Base-by-base conservation (phyloP, 345 rosid species). In the Erodium maritimum region DNA sequence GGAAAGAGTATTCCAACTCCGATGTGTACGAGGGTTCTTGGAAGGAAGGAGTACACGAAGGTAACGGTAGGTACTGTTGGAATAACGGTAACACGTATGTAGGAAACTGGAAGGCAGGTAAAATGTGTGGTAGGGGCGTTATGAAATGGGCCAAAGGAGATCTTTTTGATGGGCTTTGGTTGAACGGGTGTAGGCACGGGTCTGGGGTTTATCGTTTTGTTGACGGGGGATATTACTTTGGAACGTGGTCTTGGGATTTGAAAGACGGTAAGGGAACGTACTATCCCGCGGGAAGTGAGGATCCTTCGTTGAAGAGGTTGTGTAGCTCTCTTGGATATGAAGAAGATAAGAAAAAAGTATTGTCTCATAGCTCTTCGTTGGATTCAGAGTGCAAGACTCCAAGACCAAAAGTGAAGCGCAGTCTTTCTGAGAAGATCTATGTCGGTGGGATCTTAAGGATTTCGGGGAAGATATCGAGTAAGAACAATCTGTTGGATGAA, bases 191-290 rank as follows among this genome's bases (percentile, higher is more conserved):
- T 21, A 81, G 84, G 60, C 81, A 91, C 58, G 96, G 96, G 48
- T 84, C 85, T 45, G 98, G 98, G 16, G 72, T 84, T 63, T 88
- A 91, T 70, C 82, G 75, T 64, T 91, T 69, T 75, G 71, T 73
- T 18, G 90, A 91, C 80, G 96, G 95, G 23, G 83, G 88, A 54
- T 84, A 78, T 61, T 91, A 88, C 69, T 84, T 79, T 63, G 98
- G 98, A 57, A 78, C 67, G 11, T 91, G 98, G 98, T 78, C 80
- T 24, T 67, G 61, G 61, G 95, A 85, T 58, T 62, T 84, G 18
- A 91, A 84, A 74, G 98, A 91, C 42, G 98, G 98, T 51, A 91
- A 91, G 71, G 98, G 96, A 64, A 77, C 78, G 52, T 91, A 80
- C 62, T 84, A 78, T 64, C 96, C 95, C 51, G 78, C 84, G 57